Conservation (phyloP, 306 rosid species). For the Cicer yamashitae region DNA sequence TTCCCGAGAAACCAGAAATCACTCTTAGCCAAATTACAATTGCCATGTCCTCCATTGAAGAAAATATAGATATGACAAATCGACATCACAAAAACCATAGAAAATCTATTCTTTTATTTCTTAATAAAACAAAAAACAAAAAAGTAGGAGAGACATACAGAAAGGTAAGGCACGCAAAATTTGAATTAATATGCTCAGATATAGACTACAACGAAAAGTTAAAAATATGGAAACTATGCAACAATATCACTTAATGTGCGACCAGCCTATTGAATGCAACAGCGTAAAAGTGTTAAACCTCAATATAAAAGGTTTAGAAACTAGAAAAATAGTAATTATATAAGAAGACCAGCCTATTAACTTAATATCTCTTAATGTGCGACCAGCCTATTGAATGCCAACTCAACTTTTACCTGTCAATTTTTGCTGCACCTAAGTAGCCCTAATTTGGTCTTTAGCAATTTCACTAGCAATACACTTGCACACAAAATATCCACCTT, state of each 20-base stretch:
- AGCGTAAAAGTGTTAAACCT: neutral
- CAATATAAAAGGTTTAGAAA: constrained; percentile 18
- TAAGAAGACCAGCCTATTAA: constrained; percentile 1
- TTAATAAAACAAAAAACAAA: too few relatives aligned
- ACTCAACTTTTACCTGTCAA: constrained; percentile 29
- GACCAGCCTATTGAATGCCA: constrained; percentile 23
- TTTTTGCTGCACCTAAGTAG: constrained; percentile 38
- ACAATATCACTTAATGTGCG: neutral
- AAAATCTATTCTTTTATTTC: too few relatives aligned
- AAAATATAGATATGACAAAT: neutral
- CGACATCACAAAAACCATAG: too few relatives aligned
- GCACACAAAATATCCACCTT: constrained; percentile 25
- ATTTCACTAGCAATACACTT: constrained; percentile 1
- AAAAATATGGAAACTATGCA: neutral
- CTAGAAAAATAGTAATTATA: neutral
- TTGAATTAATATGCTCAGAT: neutral
- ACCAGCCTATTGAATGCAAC: too few relatives aligned
- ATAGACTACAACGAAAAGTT: neutral
- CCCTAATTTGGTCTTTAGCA: constrained; percentile 34
- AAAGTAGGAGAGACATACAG: too few relatives aligned
- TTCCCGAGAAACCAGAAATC: neutral
- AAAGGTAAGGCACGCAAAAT: neutral
- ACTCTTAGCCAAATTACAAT: neutral
- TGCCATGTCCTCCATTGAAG: neutral
- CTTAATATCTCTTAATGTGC: constrained; percentile 25